A percentile compares a stretch with the other conserved stretches of the same genome.
These are phyloP conservation scores for Aurantiochytrium sp. DNA, from an alignment of 108 stramenopile species.

Conservation along the genomic window DNA sequence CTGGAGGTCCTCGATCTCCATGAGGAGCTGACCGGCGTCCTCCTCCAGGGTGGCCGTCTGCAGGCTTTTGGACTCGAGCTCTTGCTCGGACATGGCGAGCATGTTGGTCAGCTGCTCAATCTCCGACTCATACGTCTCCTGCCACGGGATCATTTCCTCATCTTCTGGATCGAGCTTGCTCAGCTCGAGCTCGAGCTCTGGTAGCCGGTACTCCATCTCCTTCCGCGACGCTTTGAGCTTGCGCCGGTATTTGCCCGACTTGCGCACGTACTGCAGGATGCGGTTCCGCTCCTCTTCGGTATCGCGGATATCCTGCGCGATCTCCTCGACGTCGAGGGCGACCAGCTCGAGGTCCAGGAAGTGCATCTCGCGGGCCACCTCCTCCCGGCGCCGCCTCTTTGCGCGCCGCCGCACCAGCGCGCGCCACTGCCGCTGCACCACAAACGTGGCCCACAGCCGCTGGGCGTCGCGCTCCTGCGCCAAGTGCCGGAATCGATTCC, in stretches of 20 bases:
- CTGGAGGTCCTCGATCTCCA: slow-evolving; percentile 13
- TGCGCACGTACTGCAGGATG: not conserved
- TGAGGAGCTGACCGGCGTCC: not conserved
- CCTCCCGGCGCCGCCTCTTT: not conserved
- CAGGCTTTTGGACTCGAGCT: not conserved
- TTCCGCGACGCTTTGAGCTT: not conserved
- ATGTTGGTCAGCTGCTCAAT: not conserved
- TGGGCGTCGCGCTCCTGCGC: not conserved
- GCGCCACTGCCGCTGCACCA: slow-evolving; percentile 6
- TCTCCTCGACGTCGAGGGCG: not conserved
- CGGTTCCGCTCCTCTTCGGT: not conserved
- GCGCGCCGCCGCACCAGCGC: not conserved
- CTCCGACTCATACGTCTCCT: not conserved
- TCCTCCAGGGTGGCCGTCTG: not conserved
- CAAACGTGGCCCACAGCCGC: not conserved
- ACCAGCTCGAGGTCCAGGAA: slow-evolving; percentile 15
- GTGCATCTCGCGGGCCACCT: not conserved
- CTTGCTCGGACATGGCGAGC: not conserved
- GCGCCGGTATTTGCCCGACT: not conserved
- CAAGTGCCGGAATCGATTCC: not conserved
- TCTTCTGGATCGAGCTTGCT: not conserved
- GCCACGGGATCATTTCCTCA: not conserved
- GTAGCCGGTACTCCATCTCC: slow-evolving; percentile 2
- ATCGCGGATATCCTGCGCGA: not conserved
- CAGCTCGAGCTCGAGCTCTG: slow-evolving; percentile 23